phyloP scores from a whole-genome alignment of 2,329 filamentous ascomycete genomes.

The Cytospora mali region DNA sequence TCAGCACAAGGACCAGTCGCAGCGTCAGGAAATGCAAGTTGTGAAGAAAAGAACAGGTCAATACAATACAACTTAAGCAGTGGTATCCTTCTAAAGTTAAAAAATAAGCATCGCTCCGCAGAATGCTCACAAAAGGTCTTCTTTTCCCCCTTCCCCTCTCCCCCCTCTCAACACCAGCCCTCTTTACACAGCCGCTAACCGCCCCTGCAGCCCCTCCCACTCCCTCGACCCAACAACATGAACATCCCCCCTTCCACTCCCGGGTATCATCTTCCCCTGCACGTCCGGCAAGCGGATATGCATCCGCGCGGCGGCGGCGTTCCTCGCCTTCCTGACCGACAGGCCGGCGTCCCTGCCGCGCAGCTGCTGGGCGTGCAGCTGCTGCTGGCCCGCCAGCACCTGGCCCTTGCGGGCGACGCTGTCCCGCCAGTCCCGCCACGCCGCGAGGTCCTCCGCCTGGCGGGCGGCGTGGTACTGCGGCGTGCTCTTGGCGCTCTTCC shows the following conservation, averaged over 20 bases:
- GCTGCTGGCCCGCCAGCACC: conserved; percentile 38
- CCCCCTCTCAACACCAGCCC: no score
- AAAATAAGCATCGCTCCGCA: background rate
- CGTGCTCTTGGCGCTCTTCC: conserved; percentile 66
- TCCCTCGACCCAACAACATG: conserved; percentile 57
- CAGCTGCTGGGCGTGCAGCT: conserved; percentile 25
- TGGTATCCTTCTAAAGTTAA: conserved; percentile 24
- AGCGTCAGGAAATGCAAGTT: background rate
- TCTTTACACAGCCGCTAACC: conserved; percentile 36
- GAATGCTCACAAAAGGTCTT: background rate
- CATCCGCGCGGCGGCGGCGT: conserved; percentile 47
- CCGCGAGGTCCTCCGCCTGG: conserved; percentile 66
- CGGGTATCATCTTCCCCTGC: conserved; percentile 48
- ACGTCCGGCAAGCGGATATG: conserved; percentile 52
- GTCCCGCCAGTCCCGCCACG: conserved; percentile 62
- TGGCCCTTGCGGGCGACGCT: conserved; percentile 57
- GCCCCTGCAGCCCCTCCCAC: conserved; percentile 58
- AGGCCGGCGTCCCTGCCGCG: conserved; percentile 23
- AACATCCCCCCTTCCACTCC: conserved; percentile 42
- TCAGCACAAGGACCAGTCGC: background rate
- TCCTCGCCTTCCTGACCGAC: conserved; percentile 36
- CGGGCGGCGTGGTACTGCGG: conserved; percentile 68
- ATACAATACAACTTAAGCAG: conserved; percentile 2
- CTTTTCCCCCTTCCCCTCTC: background rate
- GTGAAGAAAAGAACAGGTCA: background rate